Evolutionary conservation across 805 yeast species (phyloP).

Genomic region (Candida lessepsii): DNA sequence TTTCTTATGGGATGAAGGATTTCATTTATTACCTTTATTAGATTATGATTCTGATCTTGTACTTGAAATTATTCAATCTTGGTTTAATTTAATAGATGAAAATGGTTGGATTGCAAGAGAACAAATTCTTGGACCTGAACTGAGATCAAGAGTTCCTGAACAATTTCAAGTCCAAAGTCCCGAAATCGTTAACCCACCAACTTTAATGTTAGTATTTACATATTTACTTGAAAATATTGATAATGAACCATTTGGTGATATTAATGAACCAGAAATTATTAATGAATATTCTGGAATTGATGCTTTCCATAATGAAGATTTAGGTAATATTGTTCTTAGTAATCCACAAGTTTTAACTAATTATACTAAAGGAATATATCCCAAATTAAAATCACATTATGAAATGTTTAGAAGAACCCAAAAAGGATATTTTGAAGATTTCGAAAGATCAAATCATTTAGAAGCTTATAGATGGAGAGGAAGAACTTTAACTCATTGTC

Average conservation of each 20-base stretch:
- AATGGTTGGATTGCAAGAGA: conserved; percentile 98
- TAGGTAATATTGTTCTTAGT: conserved; percentile 53
- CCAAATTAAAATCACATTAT: conserved; percentile 72
- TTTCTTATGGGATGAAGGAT: conserved; percentile 98
- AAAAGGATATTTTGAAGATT: conserved; percentile 67
- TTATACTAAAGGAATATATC: conserved; percentile 68
- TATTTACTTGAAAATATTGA: conserved; percentile 45
- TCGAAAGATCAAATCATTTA: conserved; percentile 49
- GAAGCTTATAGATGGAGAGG: conserved; percentile 95
- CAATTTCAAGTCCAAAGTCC: conserved; percentile 87
- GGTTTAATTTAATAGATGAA: conserved; percentile 84
- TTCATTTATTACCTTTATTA: conserved; percentile 79
- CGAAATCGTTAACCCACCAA: conserved; percentile 92
- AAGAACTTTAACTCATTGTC: conserved; percentile 76
- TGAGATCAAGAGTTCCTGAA: conserved; percentile 80
- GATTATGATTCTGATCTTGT: conserved; percentile 82
- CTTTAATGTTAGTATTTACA: conserved; percentile 72
- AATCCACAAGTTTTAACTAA: conserved; percentile 58
- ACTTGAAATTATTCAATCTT: conserved; percentile 75
- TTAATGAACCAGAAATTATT: conserved; percentile 29
- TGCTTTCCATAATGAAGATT: conserved; percentile 17
- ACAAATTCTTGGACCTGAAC: conserved; percentile 88
- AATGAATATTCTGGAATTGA: conserved; percentile 18
- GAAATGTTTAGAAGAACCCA: conserved; percentile 85
- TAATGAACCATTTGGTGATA: conserved; percentile 20